A percentile compares a stretch with the other conserved stretches of the same genome.
These are phyloP conservation scores for Berkeleyomyces rouxiae DNA, from an alignment of 2,329 filamentous ascomycete genomes.

Conservation along the genomic window DNA sequence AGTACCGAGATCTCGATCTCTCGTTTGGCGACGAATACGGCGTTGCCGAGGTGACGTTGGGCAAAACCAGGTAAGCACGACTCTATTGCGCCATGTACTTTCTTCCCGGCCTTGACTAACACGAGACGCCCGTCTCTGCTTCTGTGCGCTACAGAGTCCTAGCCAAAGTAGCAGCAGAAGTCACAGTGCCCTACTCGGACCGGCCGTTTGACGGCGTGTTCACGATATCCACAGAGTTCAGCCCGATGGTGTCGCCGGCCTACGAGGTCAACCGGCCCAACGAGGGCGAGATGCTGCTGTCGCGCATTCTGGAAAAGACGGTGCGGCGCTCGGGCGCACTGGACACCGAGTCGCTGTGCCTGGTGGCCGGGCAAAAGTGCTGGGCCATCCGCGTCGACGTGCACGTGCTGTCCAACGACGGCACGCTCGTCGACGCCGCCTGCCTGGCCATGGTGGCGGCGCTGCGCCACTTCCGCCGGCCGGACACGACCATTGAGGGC, in stretches of 20 bases:
- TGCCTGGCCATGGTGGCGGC: slow-evolving; percentile 80
- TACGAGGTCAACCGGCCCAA: slow-evolving; percentile 76
- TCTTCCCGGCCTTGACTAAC: slow-evolving; percentile 4
- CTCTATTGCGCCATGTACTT: not conserved
- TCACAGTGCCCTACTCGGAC: slow-evolving; percentile 70
- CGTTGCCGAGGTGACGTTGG: slow-evolving; percentile 69
- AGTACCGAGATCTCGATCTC: slow-evolving; percentile 62
- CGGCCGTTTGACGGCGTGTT: slow-evolving; percentile 93
- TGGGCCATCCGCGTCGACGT: slow-evolving; percentile 85
- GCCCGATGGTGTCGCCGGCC: slow-evolving; percentile 77
- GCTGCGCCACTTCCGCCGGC: slow-evolving; percentile 77
- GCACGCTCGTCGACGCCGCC: slow-evolving; percentile 70
- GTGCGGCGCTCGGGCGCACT: slow-evolving; percentile 81
- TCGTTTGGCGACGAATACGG: slow-evolving; percentile 84
- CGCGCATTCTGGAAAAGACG: slow-evolving; percentile 82
- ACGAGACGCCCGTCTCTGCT: not conserved
- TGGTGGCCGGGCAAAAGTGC: slow-evolving; percentile 77
- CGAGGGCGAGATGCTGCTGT: slow-evolving; percentile 70
- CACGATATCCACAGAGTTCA: slow-evolving; percentile 78
- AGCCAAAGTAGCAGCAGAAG: slow-evolving; percentile 73
- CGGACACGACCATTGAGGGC: slow-evolving; percentile 74
- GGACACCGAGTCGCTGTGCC: slow-evolving; percentile 89
- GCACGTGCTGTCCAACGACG: slow-evolving; percentile 81
- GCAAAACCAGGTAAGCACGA: slow-evolving; percentile 61
- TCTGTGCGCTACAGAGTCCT: slow-evolving; percentile 42